These are phyloP conservation scores for Gaeumannomyces tritici DNA, from an alignment of 2,329 filamentous ascomycete species.

Conservation along the genomic window DNA sequence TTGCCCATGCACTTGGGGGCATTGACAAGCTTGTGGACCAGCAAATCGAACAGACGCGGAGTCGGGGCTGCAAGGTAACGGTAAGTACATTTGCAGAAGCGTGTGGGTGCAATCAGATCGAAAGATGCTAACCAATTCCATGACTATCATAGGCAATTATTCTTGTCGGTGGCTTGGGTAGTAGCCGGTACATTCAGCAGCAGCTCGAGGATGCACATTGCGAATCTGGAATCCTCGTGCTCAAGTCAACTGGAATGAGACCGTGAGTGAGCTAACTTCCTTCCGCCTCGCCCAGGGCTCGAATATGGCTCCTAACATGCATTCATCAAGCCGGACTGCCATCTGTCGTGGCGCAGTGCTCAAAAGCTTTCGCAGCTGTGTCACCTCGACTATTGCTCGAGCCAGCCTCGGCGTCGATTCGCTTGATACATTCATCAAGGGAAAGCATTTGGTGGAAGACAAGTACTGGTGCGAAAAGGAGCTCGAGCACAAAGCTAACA, in stretches of 20 bases:
- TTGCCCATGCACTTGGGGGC: background rate
- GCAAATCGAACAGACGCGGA: conserved; percentile 15
- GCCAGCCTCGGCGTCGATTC: conserved; percentile 7
- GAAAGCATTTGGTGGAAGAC: conserved; percentile 5
- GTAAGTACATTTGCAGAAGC: conserved; percentile 9
- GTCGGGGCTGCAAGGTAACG: background rate
- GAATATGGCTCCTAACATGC: no score
- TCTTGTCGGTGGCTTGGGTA: conserved; percentile 28
- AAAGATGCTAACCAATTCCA: conserved; percentile 6
- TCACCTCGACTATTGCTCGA: conserved; percentile 9
- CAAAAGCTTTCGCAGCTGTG: conserved; percentile 2
- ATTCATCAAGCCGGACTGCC: conserved; percentile 10
- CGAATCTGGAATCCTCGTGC: background rate
- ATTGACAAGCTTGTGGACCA: conserved; percentile 11
- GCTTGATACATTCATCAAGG: background rate
- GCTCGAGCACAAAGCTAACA: background rate
- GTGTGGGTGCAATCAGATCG: no score
- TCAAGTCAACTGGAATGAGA: background rate
- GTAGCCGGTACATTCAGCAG: conserved; percentile 17
- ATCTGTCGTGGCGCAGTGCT: conserved; percentile 13
- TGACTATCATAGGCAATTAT: conserved; percentile 18
- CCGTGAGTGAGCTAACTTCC: background rate
- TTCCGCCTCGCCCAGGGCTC: no score
- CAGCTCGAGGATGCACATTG: conserved; percentile 6
- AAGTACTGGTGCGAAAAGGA: background rate